Conservation (phyloP, 441 rosid genomes). For the Eutrema salsugineum region DNA sequence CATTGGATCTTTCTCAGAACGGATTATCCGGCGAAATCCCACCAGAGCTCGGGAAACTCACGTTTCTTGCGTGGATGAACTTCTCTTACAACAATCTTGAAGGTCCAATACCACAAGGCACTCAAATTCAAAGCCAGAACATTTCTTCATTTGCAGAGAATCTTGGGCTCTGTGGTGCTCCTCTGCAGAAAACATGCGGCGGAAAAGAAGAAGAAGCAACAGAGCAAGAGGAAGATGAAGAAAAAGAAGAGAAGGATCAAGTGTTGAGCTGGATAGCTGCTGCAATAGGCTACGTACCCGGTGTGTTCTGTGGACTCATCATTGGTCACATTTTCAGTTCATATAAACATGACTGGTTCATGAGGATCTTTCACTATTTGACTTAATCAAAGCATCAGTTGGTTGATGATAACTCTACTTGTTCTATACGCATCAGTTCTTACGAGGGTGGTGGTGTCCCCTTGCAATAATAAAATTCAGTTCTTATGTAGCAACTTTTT, state of each 20-base stretch:
- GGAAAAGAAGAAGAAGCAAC: neutral
- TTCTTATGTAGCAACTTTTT: too few species aligned
- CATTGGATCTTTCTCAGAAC: slow-evolving; percentile 33
- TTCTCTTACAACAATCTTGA: neutral
- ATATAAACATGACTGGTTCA: too few species aligned
- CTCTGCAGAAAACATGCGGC: neutral
- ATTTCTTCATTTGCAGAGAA: neutral
- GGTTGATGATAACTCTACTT: too few species aligned
- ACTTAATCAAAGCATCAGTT: too few species aligned
- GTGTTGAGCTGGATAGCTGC: slow-evolving; percentile 10
- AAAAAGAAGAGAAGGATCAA: neutral
- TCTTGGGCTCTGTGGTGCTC: neutral
- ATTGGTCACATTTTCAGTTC: neutral
- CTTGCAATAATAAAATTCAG: too few species aligned
- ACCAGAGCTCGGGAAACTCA: slow-evolving; percentile 4
- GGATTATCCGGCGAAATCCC: slow-evolving; percentile 32
- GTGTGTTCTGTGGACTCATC: neutral
- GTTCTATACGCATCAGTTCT: too few species aligned
- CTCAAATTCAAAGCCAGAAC: neutral
- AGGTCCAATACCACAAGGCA: slow-evolving; percentile 5
- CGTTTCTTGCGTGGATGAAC: neutral
- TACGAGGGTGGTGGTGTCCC: too few species aligned
- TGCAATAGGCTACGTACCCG: slow-evolving; percentile 6
- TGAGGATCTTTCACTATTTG: too few species aligned
- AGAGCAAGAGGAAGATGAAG: neutral